phyloP scores from a whole-genome alignment of 2,329 filamentous ascomycete species.

The Xylariaceae sp. region DNA sequence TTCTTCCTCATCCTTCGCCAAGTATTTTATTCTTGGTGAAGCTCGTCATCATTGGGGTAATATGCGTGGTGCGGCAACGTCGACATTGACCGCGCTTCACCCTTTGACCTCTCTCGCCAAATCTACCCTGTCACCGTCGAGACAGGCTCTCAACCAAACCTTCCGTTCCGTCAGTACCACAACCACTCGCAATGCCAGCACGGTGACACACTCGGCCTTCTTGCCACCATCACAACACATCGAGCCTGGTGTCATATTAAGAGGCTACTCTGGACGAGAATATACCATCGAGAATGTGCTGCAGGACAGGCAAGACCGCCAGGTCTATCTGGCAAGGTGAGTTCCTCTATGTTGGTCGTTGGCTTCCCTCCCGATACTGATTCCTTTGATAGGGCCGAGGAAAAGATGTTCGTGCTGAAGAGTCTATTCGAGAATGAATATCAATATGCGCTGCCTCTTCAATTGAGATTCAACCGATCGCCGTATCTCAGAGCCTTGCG shows the following conservation, averaged over 20 bases:
- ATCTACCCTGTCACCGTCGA: slow-evolving; percentile 22
- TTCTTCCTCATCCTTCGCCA: slow-evolving; percentile 1
- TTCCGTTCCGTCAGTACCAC: slow-evolving; percentile 15
- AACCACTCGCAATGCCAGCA: slow-evolving; percentile 25
- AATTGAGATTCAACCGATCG: slow-evolving; percentile 29
- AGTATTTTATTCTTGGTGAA: slow-evolving; percentile 5
- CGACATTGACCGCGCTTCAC: slow-evolving; percentile 27
- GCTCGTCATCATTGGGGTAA: slow-evolving; percentile 14
- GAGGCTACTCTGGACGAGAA: slow-evolving; percentile 30
- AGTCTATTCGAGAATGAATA: slow-evolving; percentile 33
- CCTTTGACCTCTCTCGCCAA: slow-evolving; percentile 23
- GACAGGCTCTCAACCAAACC: slow-evolving; percentile 15
- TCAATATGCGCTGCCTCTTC: slow-evolving; percentile 32
- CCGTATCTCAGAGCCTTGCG: slow-evolving; percentile 36
- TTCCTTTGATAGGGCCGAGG: slow-evolving; percentile 28
- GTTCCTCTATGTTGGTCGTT: slow-evolving; percentile 1
- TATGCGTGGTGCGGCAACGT: slow-evolving; percentile 27
- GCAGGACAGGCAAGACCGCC: slow-evolving; percentile 33
- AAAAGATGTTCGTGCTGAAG: slow-evolving; percentile 34
- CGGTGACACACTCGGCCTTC: slow-evolving; percentile 20
- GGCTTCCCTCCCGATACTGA: too few relatives aligned
- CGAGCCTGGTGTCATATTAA: slow-evolving; percentile 28
- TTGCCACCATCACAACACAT: slow-evolving; percentile 17
- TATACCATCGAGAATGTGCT: slow-evolving; percentile 33
- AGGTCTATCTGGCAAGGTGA: slow-evolving; percentile 34